Percentiles rank a stretch among this genome's conserved stretches.
phyloP scores from a whole-genome alignment of 1,139 yeast genomes.

The Suhomyces anneliseae region DNA sequence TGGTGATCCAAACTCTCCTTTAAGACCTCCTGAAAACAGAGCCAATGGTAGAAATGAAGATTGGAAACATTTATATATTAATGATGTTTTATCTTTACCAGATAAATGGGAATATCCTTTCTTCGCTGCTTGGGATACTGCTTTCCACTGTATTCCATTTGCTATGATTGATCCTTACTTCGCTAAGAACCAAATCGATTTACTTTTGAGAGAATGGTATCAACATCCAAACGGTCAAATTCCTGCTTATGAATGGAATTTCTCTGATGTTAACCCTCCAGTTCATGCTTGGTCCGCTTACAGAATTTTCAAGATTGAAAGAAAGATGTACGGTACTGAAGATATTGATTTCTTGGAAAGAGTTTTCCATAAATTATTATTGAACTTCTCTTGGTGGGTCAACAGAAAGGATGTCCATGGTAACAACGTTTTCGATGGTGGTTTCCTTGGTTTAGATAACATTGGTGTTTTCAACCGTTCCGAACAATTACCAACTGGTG shows the following conservation, averaged over 20 bases:
- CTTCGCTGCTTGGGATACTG: conserved; percentile 97
- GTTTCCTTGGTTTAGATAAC: conserved; percentile 90
- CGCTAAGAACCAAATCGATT: conserved; percentile 86
- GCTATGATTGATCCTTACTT: conserved; percentile 95
- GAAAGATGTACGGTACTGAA: conserved; percentile 80
- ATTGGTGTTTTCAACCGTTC: conserved; percentile 93
- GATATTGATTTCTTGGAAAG: conserved; percentile 86
- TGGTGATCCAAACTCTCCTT: conserved; percentile 79
- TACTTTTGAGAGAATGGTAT: conserved; percentile 93
- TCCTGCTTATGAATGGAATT: conserved; percentile 98
- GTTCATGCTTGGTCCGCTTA: conserved; percentile 98
- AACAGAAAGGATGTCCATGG: conserved; percentile 89
- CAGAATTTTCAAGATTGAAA: conserved; percentile 85
- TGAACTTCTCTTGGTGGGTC: conserved; percentile 98
- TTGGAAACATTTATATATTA: conserved; percentile 89
- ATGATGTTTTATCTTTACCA: conserved; percentile 87
- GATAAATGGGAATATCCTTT: conserved; percentile 98
- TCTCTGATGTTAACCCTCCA: conserved; percentile 94
- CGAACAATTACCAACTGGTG: conserved; percentile 94
- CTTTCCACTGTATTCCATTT: conserved; percentile 91
- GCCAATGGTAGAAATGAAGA: conserved; percentile 81
- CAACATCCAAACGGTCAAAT: conserved; percentile 99
- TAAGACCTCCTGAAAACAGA: conserved; percentile 72
- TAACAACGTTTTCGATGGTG: conserved; percentile 91
- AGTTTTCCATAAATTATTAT: conserved; percentile 84